A percentile compares a stretch with the other conserved stretches of the same genome.
phyloP scores from a whole-genome alignment of 202 grass and related monocot species.

The Schoenoplectus tabernaemontani region DNA sequence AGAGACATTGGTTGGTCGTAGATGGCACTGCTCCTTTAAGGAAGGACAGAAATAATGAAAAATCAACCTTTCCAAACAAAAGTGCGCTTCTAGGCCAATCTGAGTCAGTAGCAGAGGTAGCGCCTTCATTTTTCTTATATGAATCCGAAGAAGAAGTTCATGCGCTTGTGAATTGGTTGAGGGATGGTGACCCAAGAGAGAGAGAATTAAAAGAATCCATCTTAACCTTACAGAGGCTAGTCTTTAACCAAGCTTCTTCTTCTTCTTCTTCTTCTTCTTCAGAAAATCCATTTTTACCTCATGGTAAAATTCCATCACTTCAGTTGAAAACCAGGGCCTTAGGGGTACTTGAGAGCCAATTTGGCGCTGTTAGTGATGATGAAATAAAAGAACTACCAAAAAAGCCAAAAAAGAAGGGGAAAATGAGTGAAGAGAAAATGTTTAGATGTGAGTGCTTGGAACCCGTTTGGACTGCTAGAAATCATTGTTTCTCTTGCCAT shows the following conservation, averaged over 20 bases:
- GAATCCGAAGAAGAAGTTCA: conserved; percentile 76
- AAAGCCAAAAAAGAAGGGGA: conserved; percentile 51
- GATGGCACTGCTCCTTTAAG: conserved; percentile 54
- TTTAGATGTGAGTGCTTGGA: conserved; percentile 87
- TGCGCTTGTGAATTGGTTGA: conserved; percentile 70
- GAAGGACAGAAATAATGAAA: conserved; percentile 43
- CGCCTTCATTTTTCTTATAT: conserved; percentile 50
- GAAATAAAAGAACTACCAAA: conserved; percentile 52
- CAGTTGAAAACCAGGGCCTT: conserved; percentile 58
- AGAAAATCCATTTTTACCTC: conserved; percentile 26
- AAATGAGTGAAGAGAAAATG: conserved; percentile 55
- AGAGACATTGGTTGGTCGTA: conserved; percentile 57
- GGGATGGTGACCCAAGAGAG: conserved; percentile 61
- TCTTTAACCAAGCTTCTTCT: conserved; percentile 39
- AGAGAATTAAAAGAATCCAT: conserved; percentile 85
- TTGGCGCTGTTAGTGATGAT: conserved; percentile 45
- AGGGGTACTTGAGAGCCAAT: conserved; percentile 61
- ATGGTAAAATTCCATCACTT: conserved; percentile 28
- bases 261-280: conserved; percentile 24
- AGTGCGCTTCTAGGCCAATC: conserved; percentile 22
- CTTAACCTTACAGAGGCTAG: conserved; percentile 64
- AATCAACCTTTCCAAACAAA: conserved; percentile 26
- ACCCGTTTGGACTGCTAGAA: conserved; percentile 64
- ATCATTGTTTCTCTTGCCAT: conserved; percentile 83
- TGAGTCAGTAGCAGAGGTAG: conserved; percentile 48